Evolutionary conservation across 805 yeast genomes (phyloP), one percentile per base, ranked within the genome.

Genomic region (Metschnikowia lachancei): DNA sequence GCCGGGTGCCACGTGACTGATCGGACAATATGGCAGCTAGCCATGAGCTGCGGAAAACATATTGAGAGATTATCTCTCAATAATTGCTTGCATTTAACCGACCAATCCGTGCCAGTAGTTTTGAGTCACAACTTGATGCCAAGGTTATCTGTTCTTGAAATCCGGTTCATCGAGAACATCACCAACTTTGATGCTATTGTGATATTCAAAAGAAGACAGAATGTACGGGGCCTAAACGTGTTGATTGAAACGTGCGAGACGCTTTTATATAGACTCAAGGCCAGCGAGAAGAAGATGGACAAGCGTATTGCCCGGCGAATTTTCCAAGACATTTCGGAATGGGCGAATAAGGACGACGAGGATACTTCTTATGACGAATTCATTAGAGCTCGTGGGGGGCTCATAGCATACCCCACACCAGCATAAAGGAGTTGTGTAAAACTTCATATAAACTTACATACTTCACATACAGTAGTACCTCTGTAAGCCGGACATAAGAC

Each of bases 1-100:
- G 96, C 97, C 0, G 98, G 98, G 6, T 88, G 96, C 63, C 72
- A 78, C 36, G 76, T 91, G 16, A 80, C 87, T 7, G 96, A 91
- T 66, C 74, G 80, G 36, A 74, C 87, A 4, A 69, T 91, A 13
- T 88, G 96, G 95, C 91, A 85, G 57, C 65, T 91, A 29, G 89
- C 90, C 0, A 63, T 76, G 14, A 62, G 71, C 43, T 62, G 71
- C 46, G 81, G 82, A 18, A 56, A 61, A 1, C 57, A 67, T 4
- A 57, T 91, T 3, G 81, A 80, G 55, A 71, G 96, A 43, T 67
- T 90, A 17, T 85, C 95, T 7, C 62, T 90, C 42, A 90, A 90
- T 63, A 81, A 82, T 56, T 90, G 97, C 61, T 69, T 74, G 26
- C 58, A 63, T 19, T 60, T 87, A 30, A 77, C 87, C 14, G 74